phyloP scores from a whole-genome alignment of 2,329 filamentous ascomycete species.

The Trichophyton mentagrophytes region DNA sequence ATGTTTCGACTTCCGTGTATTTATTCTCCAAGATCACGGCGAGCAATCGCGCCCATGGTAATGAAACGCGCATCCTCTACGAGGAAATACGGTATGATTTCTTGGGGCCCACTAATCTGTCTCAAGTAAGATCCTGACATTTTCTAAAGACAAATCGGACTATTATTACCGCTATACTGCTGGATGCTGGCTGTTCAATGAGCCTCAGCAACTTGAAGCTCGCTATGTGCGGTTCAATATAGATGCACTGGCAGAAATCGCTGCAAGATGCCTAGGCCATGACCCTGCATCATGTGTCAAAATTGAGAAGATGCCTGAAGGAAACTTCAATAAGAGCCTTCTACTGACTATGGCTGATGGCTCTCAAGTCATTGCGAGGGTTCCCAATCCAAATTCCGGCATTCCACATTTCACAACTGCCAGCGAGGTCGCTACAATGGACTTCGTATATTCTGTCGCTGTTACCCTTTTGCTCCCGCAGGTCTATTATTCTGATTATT shows the following conservation, averaged over 20 bases:
- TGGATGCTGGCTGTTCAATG: constrained; percentile 26
- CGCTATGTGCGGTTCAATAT: constrained; percentile 25
- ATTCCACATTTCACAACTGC: constrained; percentile 10
- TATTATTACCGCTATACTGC: constrained; percentile 18
- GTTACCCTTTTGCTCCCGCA: constrained; percentile 4
- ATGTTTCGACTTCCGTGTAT: too few species aligned
- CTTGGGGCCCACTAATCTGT: too few species aligned
- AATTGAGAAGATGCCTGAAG: constrained; percentile 22
- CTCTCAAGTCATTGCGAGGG: constrained; percentile 18
- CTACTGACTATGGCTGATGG: constrained; percentile 23
- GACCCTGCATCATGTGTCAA: constrained; percentile 18
- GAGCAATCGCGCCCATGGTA: too few species aligned
- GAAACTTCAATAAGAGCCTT: constrained; percentile 26
- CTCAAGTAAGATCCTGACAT: too few species aligned
- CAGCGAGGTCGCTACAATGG: constrained; percentile 19
- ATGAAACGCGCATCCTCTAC: too few species aligned
- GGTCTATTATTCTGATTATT: constrained; percentile 10
- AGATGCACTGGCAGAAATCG: constrained; percentile 19
- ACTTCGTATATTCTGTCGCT: constrained; percentile 15
- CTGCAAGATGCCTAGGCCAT: constrained; percentile 13
- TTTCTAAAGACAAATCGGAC: too few species aligned
- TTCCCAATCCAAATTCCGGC: constrained; percentile 22
- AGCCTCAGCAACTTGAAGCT: constrained; percentile 19
- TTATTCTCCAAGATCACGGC: too few species aligned
- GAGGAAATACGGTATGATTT: too few species aligned